Percentiles rank a stretch among this genome's conserved stretches.
Evolutionary conservation across 1,284 basidiomycete genomes (phyloP).

Genomic region (Heterobasidion occidentale): DNA sequence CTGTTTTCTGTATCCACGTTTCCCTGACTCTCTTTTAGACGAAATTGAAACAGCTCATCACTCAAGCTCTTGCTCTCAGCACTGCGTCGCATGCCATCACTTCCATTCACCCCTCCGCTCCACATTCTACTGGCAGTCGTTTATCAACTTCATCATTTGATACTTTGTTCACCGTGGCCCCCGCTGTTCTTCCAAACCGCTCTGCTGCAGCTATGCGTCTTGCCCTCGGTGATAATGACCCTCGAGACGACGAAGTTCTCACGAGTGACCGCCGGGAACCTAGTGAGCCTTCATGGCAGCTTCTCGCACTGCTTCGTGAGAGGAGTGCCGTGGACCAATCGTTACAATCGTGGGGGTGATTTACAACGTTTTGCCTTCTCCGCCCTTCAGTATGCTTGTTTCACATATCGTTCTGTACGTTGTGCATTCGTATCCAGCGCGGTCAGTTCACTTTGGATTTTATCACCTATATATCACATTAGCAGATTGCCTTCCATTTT

Average conservation of each 20-base stretch:
- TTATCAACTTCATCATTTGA: slow-evolving; percentile 65
- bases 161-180: slow-evolving; percentile 68
- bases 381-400: no score
- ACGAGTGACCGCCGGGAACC: slow-evolving; percentile 54
- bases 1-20: not conserved
- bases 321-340: slow-evolving; percentile 66
- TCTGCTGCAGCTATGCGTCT: slow-evolving; percentile 69
- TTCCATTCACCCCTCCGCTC: slow-evolving; percentile 61
- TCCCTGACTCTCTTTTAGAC: slow-evolving; percentile 35
- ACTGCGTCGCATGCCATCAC: slow-evolving; percentile 68
- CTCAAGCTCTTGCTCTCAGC: slow-evolving; percentile 68
- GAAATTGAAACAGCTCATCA: slow-evolving; percentile 75
- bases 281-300: slow-evolving; percentile 64
- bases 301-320: slow-evolving; percentile 65
- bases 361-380: slow-evolving; percentile 1
- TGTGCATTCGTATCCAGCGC: no score
- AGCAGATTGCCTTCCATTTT: no score
- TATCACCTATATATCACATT: no score
- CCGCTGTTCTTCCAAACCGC: slow-evolving; percentile 67
- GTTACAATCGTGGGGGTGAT: slow-evolving; percentile 25
- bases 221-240: slow-evolving; percentile 50
- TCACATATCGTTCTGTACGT: no score
- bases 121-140: slow-evolving; percentile 37
- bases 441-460: no score
- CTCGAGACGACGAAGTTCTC: slow-evolving; percentile 41